A percentile compares a stretch with the other conserved stretches of the same genome.
These are phyloP conservation scores for Abrus precatorius DNA, from an alignment of 306 rosid species.

Conservation along the genomic window DNA sequence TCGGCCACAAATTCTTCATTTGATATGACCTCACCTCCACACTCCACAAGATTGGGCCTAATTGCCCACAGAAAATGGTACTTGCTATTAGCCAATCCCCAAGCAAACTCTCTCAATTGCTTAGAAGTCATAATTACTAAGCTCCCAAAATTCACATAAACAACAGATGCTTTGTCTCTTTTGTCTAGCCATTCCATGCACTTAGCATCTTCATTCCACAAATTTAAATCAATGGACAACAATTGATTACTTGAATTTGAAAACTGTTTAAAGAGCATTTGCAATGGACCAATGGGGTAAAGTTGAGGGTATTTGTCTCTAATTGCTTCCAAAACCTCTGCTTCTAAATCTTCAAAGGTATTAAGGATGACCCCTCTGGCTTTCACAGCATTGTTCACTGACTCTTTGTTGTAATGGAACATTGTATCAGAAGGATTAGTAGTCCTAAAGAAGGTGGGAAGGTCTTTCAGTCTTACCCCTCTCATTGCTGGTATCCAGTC, in stretches of 20 bases:
- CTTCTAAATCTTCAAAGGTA: conserved; percentile 52
- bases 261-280: conserved; percentile 45
- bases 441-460: conserved; percentile 50
- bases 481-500: conserved; percentile 57
- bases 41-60: conserved; percentile 51
- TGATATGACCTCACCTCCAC: conserved; percentile 39
- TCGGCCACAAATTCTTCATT: conserved; percentile 45
- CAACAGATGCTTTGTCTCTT: conserved; percentile 44
- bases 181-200: conserved; percentile 51
- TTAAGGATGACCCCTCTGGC: conserved; percentile 53
- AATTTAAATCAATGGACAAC: conserved; percentile 39
- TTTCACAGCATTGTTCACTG: conserved; percentile 40
- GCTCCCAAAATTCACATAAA: conserved; percentile 60
- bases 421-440: conserved; percentile 45
- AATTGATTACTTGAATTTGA: conserved; percentile 10
- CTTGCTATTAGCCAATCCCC: conserved; percentile 54
- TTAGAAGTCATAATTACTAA: conserved; percentile 46
- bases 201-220: conserved; percentile 50
- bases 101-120: conserved; percentile 53
- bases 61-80: conserved; percentile 52
- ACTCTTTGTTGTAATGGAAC: conserved; percentile 48
- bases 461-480: conserved; percentile 50
- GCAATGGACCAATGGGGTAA: conserved; percentile 52
- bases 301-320: conserved; percentile 44
- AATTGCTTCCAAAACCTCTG: conserved; percentile 48